Evolutionary conservation across 2,329 filamentous ascomycete species (phyloP).

Genomic region (Thelonectria rubi): DNA sequence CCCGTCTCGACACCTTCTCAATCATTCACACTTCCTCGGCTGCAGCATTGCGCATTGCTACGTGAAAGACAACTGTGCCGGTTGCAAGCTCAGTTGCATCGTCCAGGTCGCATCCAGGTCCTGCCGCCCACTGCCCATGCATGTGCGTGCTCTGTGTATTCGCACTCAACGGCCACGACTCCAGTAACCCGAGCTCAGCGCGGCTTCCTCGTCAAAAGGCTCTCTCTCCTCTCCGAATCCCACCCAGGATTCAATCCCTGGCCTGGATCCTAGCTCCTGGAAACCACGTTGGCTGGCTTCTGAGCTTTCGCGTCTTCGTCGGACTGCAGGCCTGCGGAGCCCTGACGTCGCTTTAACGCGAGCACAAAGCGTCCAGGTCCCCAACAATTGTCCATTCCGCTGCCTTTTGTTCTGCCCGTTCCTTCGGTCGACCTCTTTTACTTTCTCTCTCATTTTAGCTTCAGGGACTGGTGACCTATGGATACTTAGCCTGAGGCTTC

Average conservation of each 20-base stretch:
- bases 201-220: conserved; percentile 5
- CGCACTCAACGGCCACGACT: background rate
- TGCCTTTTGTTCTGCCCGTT: conserved; percentile 6
- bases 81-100: conserved; percentile 10
- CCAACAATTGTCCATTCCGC: conserved; percentile 19
- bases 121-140: background rate
- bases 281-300: conserved; percentile 16
- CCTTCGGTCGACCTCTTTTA: conserved; percentile 19
- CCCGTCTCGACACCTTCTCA: background rate
- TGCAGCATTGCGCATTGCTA: background rate
- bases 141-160: background rate
- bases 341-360: conserved; percentile 41
- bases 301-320: conserved; percentile 14
- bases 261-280: conserved; percentile 9
- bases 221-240: background rate
- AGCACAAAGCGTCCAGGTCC: conserved; percentile 24
- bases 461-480: conserved; percentile 1
- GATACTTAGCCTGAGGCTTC: conserved; percentile 1
- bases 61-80: conserved; percentile 2
- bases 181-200: conserved; percentile 15
- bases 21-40: background rate
- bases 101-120: conserved; percentile 29
- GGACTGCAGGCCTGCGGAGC: conserved; percentile 39
- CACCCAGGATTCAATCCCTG: conserved; percentile 15
- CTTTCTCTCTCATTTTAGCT: conserved; percentile 16